Evolutionary conservation across 352 stramenopile species (phyloP), one percentile per base, ranked within the genome.

Genomic region (Phytophthora pseudosyringae): DNA sequence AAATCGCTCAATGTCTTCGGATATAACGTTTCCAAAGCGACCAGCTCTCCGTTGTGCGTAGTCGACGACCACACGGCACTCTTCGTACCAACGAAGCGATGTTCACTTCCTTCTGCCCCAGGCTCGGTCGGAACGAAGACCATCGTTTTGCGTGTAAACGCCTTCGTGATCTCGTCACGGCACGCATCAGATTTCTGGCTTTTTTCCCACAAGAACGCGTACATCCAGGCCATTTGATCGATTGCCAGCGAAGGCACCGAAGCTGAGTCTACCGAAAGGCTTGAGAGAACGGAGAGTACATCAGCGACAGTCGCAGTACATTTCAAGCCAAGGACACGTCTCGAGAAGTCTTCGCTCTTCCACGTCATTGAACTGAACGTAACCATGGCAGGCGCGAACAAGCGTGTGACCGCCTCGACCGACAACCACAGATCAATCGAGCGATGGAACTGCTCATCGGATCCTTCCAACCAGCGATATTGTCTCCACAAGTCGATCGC

Each of bases 21-120:
- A 53, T 93, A 94, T 8, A 81, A n/a, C 3, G 63, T 56, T 15
- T 91, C 77, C 28, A 94, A 55, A 29, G 72, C 55, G 8, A 73
- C 31, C 13, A 87, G 48, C 5, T 61, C 36, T 33, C 64, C 67
- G 13, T 69, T 73, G 49, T 73, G 65, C n/a, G 60, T 44, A 4
- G 70, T 73, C 1, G 72, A 75, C 10, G 70, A 71, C 81, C 79
- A 88, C n/a, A 88, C 77, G 9, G 58, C 75, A 35, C 62, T 73
- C 10, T 71, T 73, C 9, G 66, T 31, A 29, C 47, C 32, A 55
- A 73, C 50, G 55, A 87, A 79, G 2, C 18, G 35, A 47, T 31
- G 18, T 5, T 7, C 45, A 15, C 5, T 46, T n/a, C 31, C n/a
- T 36, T 55, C 10, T 8, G 46, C 40, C 8, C 41, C 4, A 43